Evolutionary conservation across 805 yeast species (phyloP).

Genomic region (Saturnispora zaruensis): DNA sequence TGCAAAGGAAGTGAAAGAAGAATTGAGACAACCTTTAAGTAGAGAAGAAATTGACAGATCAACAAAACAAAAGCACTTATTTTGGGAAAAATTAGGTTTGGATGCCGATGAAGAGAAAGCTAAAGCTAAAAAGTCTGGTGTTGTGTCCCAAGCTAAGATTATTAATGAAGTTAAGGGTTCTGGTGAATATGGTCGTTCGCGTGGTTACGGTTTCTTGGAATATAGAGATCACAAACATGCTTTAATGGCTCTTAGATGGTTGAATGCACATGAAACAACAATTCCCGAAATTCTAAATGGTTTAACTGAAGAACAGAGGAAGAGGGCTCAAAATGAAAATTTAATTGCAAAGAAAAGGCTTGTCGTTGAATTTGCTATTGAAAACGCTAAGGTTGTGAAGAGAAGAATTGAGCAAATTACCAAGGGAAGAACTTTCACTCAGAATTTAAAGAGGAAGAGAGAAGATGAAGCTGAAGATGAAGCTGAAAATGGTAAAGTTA

Average conservation of each 20-base stretch:
- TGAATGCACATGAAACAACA: conserved; percentile 85
- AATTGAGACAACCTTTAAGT: conserved; percentile 70
- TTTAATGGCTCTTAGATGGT: conserved; percentile 93
- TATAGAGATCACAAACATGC: conserved; percentile 88
- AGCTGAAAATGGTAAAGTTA: conserved; percentile 14
- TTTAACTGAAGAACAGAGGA: conserved; percentile 58
- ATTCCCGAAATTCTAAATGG: conserved; percentile 63
- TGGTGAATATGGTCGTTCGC: conserved; percentile 79
- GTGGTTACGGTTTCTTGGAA: conserved; percentile 96
- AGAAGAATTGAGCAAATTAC: conserved; percentile 69
- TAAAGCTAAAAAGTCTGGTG: conserved; percentile 72
- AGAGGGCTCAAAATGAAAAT: conserved; percentile 45
- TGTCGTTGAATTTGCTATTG: conserved; percentile 92
- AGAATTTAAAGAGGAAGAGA: conserved; percentile 22
- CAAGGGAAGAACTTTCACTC: conserved; percentile 19
- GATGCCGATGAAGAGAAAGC: conserved; percentile 37
- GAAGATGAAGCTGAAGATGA: conserved; percentile 12
- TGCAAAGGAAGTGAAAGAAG: conserved; percentile 78
- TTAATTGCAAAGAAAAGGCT: conserved; percentile 54
- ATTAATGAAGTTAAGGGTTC: conserved; percentile 87
- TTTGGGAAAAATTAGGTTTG: conserved; percentile 29
- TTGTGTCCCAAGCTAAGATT: conserved; percentile 88
- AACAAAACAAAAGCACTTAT: conserved; percentile 45
- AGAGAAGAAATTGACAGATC: conserved; percentile 86
- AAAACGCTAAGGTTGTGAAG: conserved; percentile 87